Evolutionary conservation across 2,329 filamentous ascomycete genomes (phyloP), one percentile per base, ranked within the genome.

Genomic region (Fusarium hostae): DNA sequence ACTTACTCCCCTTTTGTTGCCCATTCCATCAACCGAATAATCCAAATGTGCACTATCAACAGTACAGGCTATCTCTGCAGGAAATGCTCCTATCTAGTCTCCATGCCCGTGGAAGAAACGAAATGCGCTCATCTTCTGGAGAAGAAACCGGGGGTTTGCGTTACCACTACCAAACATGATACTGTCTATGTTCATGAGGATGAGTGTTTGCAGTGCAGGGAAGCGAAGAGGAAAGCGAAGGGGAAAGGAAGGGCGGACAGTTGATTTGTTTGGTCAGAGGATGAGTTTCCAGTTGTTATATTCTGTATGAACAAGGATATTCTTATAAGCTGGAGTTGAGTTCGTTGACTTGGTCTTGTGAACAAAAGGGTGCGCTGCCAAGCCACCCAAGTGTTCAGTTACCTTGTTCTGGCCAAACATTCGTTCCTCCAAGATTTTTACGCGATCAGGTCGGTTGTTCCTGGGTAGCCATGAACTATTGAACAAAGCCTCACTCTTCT

Each of bases 61-160:
- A 70, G 65, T 18, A 47, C 32, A 3, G 40, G 54, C 4, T 70
- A 70, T 11, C 59, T 70, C 11, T 70, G 66, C 16, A 56, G 66
- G 15, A 50, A 43, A 9, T 70, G 66, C 39, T 65, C 50, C 18
- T 30, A 60, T 26, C 54, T 69, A 4, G 30, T 70, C 10, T 45
- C 60, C 3, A 70, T 70, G 66, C 59, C 66, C 2, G 8, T 66
- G 9, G 32, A 10, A 3, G 65, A 69, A 30, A 26, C 32, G 3
- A 41, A 65, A 28, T 70, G 66, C 26, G 35, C 56, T 1, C 66
- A 69, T n/a, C 37, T 35, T 11, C 35, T 48, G 3, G 24, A 37
- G 9, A 69, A 32, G 20, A 65, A 11, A 13, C 9, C n/a, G 0
- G 59, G 55, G 1, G 15, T 43, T 2, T 70, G 66, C 3, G 22